A percentile compares a stretch with the other conserved stretches of the same genome.
Evolutionary conservation across 2,329 filamentous ascomycete genomes (phyloP).

Genomic region (Clonostachys sp.): DNA sequence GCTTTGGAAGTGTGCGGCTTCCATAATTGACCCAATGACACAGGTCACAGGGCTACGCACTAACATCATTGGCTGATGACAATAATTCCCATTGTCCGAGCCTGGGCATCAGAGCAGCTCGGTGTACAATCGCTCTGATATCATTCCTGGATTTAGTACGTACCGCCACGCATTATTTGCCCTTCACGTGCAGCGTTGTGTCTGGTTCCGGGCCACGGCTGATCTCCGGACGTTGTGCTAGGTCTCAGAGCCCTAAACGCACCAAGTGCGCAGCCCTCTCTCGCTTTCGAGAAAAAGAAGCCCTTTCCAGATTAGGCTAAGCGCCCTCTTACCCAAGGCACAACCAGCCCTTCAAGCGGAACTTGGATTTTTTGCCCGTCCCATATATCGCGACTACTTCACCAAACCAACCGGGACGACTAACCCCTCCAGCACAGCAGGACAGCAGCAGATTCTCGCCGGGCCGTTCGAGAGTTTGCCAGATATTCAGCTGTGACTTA

Average conservation of each 20-base stretch:
- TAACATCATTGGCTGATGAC: too few species aligned
- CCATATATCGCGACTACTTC: constrained; percentile 33
- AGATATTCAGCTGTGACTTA: constrained; percentile 25
- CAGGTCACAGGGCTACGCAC: too few species aligned
- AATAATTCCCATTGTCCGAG: too few species aligned
- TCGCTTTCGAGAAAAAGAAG: constrained; percentile 23
- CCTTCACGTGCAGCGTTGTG: too few species aligned
- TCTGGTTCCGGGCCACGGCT: constrained; percentile 11
- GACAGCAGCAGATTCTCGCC: constrained; percentile 32
- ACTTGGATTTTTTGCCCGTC: constrained; percentile 33
- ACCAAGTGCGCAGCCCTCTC: constrained; percentile 13
- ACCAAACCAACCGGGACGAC: constrained; percentile 30
- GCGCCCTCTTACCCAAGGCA: constrained; percentile 23
- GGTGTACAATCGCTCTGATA: too few species aligned
- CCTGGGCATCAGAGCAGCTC: too few species aligned
- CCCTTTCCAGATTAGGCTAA: constrained; percentile 23
- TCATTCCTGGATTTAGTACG: too few species aligned
- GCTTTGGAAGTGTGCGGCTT: too few species aligned
- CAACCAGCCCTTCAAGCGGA: constrained; percentile 29
- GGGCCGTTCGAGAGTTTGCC: constrained; percentile 29
- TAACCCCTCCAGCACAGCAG: constrained; percentile 24
- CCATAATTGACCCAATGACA: too few species aligned
- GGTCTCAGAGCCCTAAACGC: constrained; percentile 32
- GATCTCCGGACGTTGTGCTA: constrained; percentile 22
- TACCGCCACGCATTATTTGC: too few species aligned